Evolutionary conservation across 345 rosid genomes (phyloP), one percentile per base, ranked within the genome.

Genomic region (Punica granatum): DNA sequence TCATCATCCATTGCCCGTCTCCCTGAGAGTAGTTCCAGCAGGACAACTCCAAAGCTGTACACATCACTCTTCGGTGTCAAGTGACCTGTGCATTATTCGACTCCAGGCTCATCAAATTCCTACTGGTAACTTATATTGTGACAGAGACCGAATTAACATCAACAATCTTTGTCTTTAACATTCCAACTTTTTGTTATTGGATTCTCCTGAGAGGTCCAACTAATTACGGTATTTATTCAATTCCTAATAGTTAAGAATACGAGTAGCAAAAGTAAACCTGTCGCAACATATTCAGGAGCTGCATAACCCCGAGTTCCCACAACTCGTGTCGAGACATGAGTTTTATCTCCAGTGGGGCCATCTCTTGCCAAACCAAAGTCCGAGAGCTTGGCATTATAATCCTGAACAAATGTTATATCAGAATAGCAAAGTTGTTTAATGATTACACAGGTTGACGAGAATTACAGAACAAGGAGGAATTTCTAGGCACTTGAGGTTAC

Each of bases 291-390:
- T 59, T 92, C 97, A 0, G 96, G 96, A 43, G 98, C 98, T 53
- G 98, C 97, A 54, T 90, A 92, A 69, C 98, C 97, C 67, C 70
- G 84, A 68, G 97, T 92, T 72, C 97, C 97, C 4, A 90, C 73
- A 34, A 90, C 88, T 82, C 84, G 81, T 16, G 97, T 90, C 21
- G 97, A 88, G 36, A 92, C 98, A 62, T 90, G 98, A 67, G 96
- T 90, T 66, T 83, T 81, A 49, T 92, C 87, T 46, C 89, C 98
- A 0, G 82, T 90, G 23, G 98, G 96, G 28, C 97, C 97, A 74
- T 88, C 96, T 79, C 91, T 83, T 60, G 97, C 98, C 65, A 92
- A 81, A 58, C 98, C 98, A 77, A 92, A 92, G 74, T 92, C 98
- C 36, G 98, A 90, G 75, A 92, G 93, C 78, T 81, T 88, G 4